Evolutionary conservation across 2,329 filamentous ascomycete genomes (phyloP).

Genomic region (Fulvia fulva): DNA sequence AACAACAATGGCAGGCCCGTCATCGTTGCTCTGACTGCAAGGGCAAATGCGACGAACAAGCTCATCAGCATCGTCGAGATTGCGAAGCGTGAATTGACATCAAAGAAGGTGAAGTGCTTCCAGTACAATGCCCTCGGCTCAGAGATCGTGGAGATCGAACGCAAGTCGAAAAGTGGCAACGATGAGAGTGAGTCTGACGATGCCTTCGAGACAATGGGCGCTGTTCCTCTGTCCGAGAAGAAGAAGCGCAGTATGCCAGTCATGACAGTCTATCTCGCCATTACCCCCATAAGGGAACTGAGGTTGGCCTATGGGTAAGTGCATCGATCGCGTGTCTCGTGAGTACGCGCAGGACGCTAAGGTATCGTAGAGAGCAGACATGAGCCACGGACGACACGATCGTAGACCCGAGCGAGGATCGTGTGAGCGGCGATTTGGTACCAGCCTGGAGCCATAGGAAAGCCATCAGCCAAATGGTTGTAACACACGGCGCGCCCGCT

Average conservation of each 20-base stretch:
- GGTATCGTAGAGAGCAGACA: background rate
- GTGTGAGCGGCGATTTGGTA: no score
- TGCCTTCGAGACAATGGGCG: conserved; percentile 29
- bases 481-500: no score
- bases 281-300: conserved; percentile 53
- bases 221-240: conserved; percentile 44
- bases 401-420: background rate
- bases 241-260: conserved; percentile 50
- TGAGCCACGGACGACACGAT: background rate
- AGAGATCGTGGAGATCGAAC: conserved; percentile 25
- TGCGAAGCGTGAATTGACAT: conserved; percentile 37
- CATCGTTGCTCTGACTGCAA: conserved; percentile 40
- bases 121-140: conserved; percentile 33
- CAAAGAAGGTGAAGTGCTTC: conserved; percentile 46
- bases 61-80: conserved; percentile 66
- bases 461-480: no score
- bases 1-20: conserved; percentile 26
- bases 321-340: background rate
- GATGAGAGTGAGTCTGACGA: conserved; percentile 22
- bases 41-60: conserved; percentile 51
- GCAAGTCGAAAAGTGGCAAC: conserved; percentile 8
- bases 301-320: conserved; percentile 44
- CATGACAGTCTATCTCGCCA: conserved; percentile 59
- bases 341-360: no score
- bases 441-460: no score